Evolutionary conservation across 352 stramenopile species (phyloP), one percentile per base, ranked within the genome.

Genomic region (Phytophthora nicotianae): DNA sequence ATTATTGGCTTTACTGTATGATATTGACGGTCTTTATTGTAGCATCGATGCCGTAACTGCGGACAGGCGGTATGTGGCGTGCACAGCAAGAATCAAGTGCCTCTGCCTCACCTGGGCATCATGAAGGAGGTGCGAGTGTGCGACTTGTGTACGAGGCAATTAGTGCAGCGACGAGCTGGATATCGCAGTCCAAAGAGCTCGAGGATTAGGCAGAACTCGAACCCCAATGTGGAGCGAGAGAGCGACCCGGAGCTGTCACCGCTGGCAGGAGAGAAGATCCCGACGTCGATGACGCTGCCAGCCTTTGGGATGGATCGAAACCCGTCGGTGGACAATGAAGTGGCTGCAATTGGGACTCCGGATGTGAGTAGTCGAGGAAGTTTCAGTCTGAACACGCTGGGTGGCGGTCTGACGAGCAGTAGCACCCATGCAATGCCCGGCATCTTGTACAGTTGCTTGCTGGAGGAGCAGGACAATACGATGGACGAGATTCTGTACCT

Each of bases 51-150:
- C 50, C 70, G 79, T 27, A 91, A 91, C 38, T 91, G 83, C 38
- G 71, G 71, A 10, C 55, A 77, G n/a, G 66, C 80, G 4, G 83
- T 91, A 16, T 91, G 83, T 37, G 76, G 81, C 41, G 81, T 89
- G 24, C 83, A 91, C 63, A 91, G 83, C 49, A 88, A 84, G 56
- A 90, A 91, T 65, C 83, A 91, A 59, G 77, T 91, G 33, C 83
- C 83, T 33, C 60, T 91, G 66, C 83, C 83, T 4, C 81, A 91
- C 26, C 63, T 87, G 35, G 83, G 83, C 23, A 88, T 91, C 46
- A 85, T 91, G 65, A 86, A 81, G 46, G 78, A 88, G 47, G 81
- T 89, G 46, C 83, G 83, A 29, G 83, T 91, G 40, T 91, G 83
- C 52, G 83, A 91, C 50, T 65, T 88, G 54, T 91, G 83, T 52